Evolutionary conservation across 1,284 basidiomycete genomes (phyloP).

Genomic region (Malassezia dermatis): DNA sequence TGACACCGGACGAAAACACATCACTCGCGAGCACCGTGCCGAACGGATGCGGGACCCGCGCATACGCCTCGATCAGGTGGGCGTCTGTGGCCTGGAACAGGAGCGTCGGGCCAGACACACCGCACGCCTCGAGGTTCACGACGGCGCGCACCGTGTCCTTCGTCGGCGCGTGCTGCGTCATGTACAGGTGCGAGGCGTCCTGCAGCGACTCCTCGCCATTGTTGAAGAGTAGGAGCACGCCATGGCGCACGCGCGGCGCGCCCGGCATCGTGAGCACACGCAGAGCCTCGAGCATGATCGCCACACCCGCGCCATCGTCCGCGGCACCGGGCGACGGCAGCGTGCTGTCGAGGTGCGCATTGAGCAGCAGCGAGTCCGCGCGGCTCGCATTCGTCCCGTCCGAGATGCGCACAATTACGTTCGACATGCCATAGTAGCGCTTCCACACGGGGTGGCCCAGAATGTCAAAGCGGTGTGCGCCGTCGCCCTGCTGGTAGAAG

Average conservation of each 20-base stretch:
- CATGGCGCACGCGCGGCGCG: constrained; percentile 64
- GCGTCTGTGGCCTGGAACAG: constrained; percentile 91
- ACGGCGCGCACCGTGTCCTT: constrained; percentile 64
- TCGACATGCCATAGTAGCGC: constrained; percentile 73
- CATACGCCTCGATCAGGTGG: constrained; percentile 85
- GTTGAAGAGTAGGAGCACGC: constrained; percentile 86
- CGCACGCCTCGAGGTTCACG: constrained; percentile 88
- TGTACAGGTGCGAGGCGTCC: constrained; percentile 69
- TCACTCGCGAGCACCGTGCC: constrained; percentile 88
- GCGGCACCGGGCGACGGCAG: constrained; percentile 51
- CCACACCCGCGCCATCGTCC: constrained; percentile 70
- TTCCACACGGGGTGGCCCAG: constrained; percentile 65
- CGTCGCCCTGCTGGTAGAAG: constrained; percentile 43
- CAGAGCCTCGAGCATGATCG: constrained; percentile 73
- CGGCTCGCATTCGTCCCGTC: constrained; percentile 58
- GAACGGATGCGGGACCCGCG: constrained; percentile 73
- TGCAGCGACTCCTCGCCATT: constrained; percentile 78
- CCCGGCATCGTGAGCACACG: constrained; percentile 61
- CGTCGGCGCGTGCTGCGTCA: constrained; percentile 42
- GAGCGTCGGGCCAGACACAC: constrained; percentile 74
- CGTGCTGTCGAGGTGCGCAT: constrained; percentile 71
- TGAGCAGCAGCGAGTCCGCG: constrained; percentile 59
- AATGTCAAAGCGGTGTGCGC: constrained; percentile 43
- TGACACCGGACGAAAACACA: constrained; percentile 80
- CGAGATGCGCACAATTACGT: constrained; percentile 78